Percentiles rank a stretch among this genome's conserved stretches.
Conservation (phyloP, 345 rosid genomes). For the Eucalyptus sideroxylon region DNA sequence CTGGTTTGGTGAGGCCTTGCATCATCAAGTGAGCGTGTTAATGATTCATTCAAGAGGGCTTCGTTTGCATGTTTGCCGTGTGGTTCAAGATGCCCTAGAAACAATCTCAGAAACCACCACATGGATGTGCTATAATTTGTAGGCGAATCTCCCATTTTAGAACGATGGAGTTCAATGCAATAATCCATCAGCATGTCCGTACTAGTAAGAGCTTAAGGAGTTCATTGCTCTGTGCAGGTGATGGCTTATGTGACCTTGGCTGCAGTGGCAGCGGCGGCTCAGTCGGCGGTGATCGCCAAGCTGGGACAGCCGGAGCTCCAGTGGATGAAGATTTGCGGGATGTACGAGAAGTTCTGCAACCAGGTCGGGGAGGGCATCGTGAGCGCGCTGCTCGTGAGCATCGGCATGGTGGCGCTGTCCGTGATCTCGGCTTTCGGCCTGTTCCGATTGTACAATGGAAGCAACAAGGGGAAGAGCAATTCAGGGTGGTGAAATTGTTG, state of each 20-base stretch:
- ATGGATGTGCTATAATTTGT: neutral
- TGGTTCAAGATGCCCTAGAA: neutral
- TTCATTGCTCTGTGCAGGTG: constrained; percentile 20
- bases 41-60: neutral
- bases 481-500: constrained; percentile 6
- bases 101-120: neutral
- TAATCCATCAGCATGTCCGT: neutral
- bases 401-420: constrained; percentile 47
- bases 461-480: constrained; percentile 6
- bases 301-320: constrained; percentile 68
- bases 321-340: constrained; percentile 75
- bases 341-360: constrained; percentile 82
- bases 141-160: neutral
- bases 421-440: constrained; percentile 72
- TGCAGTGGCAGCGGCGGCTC: constrained; percentile 60
- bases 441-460: constrained; percentile 59
- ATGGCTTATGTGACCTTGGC: constrained; percentile 73
- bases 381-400: constrained; percentile 32
- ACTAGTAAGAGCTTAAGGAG: neutral
- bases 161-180: neutral
- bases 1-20: neutral
- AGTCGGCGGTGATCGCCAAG: constrained; percentile 58
- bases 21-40: neutral
- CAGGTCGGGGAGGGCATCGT: constrained; percentile 53
- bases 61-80: neutral